Conservation (phyloP, 805 yeast genomes). For the Scheffersomyces lignosus region DNA sequence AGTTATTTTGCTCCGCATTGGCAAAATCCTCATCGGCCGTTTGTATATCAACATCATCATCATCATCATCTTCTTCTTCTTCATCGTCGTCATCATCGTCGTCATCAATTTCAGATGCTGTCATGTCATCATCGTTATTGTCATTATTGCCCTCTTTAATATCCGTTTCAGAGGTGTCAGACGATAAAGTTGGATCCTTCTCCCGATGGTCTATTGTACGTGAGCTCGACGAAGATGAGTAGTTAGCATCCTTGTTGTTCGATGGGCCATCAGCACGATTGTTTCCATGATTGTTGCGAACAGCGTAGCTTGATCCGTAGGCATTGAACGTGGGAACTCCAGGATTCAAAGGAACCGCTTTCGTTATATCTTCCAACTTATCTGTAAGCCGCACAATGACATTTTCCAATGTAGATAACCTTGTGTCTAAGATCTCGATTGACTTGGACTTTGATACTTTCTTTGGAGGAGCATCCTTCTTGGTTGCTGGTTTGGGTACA, state of each 20-base stretch:
- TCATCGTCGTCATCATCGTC: constrained; percentile 10
- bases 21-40: background rate
- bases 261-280: background rate
- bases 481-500: constrained; percentile 3
- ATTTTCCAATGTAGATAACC: constrained; percentile 22
- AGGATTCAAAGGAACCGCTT: background rate
- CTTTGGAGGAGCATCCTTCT: background rate
- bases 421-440: constrained; percentile 15
- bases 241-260: background rate
- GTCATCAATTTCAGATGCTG: background rate
- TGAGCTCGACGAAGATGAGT: too few relatives aligned
- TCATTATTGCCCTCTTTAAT: constrained; percentile 1
- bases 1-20: background rate
- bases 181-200: background rate
- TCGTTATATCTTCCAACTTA: constrained; percentile 15
- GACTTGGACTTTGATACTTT: constrained; percentile 4
- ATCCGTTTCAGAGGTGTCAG: background rate
- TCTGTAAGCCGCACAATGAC: constrained; percentile 17
- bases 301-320: background rate
- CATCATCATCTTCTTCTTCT: constrained; percentile 13
- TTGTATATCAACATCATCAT: background rate
- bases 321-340: too few relatives aligned
- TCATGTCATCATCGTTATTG: background rate
- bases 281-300: background rate
- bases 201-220: too few relatives aligned